These are phyloP conservation scores for Aurinia saxatilis DNA, from an alignment of 345 rosid species.

Conservation along the genomic window DNA sequence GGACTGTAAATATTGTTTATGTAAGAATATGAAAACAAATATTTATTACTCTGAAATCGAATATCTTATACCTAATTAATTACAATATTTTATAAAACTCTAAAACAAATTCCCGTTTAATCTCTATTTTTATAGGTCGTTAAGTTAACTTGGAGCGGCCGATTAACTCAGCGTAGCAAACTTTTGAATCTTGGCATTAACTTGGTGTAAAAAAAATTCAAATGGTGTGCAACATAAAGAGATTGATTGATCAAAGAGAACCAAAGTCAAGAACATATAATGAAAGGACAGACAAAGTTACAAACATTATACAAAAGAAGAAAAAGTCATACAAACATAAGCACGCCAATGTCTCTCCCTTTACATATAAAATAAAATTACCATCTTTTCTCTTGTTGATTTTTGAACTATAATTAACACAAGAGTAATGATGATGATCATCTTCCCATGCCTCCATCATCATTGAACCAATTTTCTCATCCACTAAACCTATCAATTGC, in stretches of 20 bases:
- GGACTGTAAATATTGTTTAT: too few relatives aligned
- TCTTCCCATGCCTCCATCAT: slow-evolving; percentile 30
- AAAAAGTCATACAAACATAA: slow-evolving; percentile 18
- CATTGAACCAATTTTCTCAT: slow-evolving; percentile 19
- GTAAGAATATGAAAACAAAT: too few relatives aligned
- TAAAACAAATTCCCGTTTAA: too few relatives aligned
- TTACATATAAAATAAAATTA: not conserved
- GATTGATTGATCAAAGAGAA: not conserved
- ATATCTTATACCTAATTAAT: too few relatives aligned
- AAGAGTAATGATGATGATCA: slow-evolving; percentile 24
- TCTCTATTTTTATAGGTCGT: too few relatives aligned
- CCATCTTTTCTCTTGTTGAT: not conserved
- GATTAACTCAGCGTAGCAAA: too few relatives aligned
- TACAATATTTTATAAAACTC: too few relatives aligned
- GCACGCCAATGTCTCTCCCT: slow-evolving; percentile 25
- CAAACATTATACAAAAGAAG: slow-evolving; percentile 18
- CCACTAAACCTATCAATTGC: slow-evolving; percentile 16
- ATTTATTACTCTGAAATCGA: too few relatives aligned
- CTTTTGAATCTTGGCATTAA: too few relatives aligned
- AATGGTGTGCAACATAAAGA: slow-evolving; percentile 11
- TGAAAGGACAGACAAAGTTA: slow-evolving; percentile 18
- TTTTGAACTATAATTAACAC: slow-evolving; percentile 3
- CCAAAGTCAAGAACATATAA: slow-evolving; percentile 21
- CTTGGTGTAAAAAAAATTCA: too few relatives aligned
- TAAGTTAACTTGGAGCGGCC: too few relatives aligned